Conservation (phyloP, 2,329 filamentous ascomycete species). For the Penicillium hesseltinei region DNA sequence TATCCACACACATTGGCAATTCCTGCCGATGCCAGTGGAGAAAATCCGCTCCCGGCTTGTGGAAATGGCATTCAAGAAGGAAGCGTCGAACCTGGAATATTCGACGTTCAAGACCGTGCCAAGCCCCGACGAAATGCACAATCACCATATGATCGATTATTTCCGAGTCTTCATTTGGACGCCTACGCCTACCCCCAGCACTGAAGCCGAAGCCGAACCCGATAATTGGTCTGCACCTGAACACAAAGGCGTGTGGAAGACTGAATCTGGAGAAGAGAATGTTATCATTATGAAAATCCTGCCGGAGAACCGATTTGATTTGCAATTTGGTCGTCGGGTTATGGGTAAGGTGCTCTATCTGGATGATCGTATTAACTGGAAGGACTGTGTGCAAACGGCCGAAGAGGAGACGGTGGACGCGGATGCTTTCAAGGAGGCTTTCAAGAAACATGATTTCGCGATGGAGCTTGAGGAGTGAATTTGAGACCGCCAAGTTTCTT, state of each 20-base stretch:
- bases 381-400: constrained; percentile 73
- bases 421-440: constrained; percentile 74
- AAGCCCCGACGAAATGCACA: constrained; percentile 42
- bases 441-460: constrained; percentile 85
- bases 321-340: constrained; percentile 86
- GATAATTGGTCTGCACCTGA: constrained; percentile 7
- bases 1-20: constrained; percentile 92
- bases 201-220: constrained; percentile 2
- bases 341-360: constrained; percentile 82
- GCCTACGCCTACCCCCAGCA: constrained; percentile 36
- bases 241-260: constrained; percentile 3
- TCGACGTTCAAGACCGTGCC: constrained; percentile 49
- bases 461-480: constrained; percentile 31
- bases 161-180: constrained; percentile 81
- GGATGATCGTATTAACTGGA: constrained; percentile 79
- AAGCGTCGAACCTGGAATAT: constrained; percentile 72
- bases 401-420: constrained; percentile 78
- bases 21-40: constrained; percentile 70
- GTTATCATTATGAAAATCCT: constrained; percentile 73
- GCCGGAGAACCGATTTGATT: constrained; percentile 72
- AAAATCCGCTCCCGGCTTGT: constrained; percentile 71
- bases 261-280: constrained; percentile 56
- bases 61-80: constrained; percentile 82
- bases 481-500: background rate
- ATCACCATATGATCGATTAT: constrained; percentile 56